A percentile compares a stretch with the other conserved stretches of the same genome.
phyloP scores from a whole-genome alignment of 2,329 filamentous ascomycete genomes.

The Cladosporium sp. region DNA sequence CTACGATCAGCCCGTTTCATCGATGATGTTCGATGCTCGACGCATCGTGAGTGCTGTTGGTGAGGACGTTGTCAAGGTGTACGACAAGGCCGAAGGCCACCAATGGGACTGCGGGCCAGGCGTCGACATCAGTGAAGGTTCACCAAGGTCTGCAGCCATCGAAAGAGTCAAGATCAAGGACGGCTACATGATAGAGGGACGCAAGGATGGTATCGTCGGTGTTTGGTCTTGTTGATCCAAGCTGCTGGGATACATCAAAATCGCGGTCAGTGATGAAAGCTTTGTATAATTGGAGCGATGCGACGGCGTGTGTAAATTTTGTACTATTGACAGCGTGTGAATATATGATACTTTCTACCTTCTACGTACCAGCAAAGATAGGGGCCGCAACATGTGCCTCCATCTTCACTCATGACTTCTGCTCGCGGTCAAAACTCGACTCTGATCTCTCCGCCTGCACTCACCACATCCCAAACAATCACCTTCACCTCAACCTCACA shows the following conservation, averaged over 20 bases:
- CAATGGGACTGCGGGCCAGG: conserved; percentile 94
- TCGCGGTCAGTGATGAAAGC: neutral
- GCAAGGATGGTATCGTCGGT: conserved; percentile 80
- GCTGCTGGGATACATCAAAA: neutral
- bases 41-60: conserved; percentile 86
- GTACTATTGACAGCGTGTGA: conserved; percentile 11
- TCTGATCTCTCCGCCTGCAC: too few species aligned
- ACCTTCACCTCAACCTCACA: too few species aligned
- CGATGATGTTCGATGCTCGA: conserved; percentile 94
- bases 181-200: conserved; percentile 87
- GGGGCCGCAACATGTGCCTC: too few species aligned
- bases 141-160: conserved; percentile 47
- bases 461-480: too few species aligned
- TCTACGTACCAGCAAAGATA: too few species aligned
- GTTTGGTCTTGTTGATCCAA: conserved; percentile 70
- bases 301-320: neutral
- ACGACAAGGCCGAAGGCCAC: conserved; percentile 91
- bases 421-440: too few species aligned
- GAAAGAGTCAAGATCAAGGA: conserved; percentile 88
- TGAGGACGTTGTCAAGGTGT: conserved; percentile 93
- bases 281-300: neutral
- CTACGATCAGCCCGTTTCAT: conserved; percentile 85
- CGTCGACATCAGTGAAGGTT: conserved; percentile 59
- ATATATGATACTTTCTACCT: conserved; percentile 1
- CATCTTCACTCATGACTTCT: too few species aligned